These are phyloP conservation scores for Tolypocladium paradoxum DNA, from an alignment of 2,329 filamentous ascomycete species.

Conservation along the genomic window DNA sequence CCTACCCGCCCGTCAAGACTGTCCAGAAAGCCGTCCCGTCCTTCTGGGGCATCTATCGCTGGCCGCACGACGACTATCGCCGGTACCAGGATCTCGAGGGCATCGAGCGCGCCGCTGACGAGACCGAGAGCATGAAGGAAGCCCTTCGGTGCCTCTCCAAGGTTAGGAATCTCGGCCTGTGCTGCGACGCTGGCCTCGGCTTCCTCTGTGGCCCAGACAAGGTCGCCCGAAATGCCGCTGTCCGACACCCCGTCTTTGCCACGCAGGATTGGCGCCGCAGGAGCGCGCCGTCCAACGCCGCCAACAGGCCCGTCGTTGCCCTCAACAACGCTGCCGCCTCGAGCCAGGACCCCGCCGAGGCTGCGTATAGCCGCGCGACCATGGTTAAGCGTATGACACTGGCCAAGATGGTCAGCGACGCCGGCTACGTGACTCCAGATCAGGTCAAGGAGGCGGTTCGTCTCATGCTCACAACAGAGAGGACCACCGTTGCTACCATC, in stretches of 20 bases:
- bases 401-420: conserved; percentile 25
- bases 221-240: conserved; percentile 31
- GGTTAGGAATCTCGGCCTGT: conserved; percentile 54
- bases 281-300: neutral
- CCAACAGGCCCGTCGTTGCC: conserved; percentile 7
- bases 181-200: conserved; percentile 56
- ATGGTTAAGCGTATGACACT: conserved; percentile 21
- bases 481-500: conserved; percentile 15
- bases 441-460: conserved; percentile 22
- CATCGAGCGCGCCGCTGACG: conserved; percentile 53
- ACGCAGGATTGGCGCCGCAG: conserved; percentile 14
- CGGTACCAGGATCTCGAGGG: conserved; percentile 48
- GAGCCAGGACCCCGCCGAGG: conserved; percentile 10
- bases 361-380: conserved; percentile 9
- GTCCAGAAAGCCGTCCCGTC: conserved; percentile 41
- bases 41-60: conserved; percentile 56
- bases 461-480: conserved; percentile 24
- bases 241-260: conserved; percentile 24
- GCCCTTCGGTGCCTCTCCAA: conserved; percentile 46
- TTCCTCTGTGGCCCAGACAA: conserved; percentile 54
- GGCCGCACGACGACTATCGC: conserved; percentile 49
- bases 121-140: conserved; percentile 47
- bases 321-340: conserved; percentile 11
- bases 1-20: conserved; percentile 43
- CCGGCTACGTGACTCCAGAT: conserved; percentile 17